A percentile compares a stretch with the other conserved stretches of the same genome.
Evolutionary conservation across 768 basidiomycete species (phyloP).

Genomic region (Tremella fuciformis): DNA sequence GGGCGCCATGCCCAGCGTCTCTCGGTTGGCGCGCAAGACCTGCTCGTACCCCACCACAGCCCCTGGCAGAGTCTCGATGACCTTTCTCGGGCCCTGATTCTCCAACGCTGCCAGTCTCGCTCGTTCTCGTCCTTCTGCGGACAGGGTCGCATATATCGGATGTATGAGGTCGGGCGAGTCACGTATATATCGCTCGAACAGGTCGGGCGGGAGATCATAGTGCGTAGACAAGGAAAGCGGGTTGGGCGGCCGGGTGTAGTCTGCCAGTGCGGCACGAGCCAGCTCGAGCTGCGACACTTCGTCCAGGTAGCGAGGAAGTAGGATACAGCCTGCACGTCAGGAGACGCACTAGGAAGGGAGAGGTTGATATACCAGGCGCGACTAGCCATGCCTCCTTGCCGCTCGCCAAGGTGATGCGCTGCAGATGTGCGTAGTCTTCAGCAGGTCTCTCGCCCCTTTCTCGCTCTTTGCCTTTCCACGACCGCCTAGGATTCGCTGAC

Average conservation of each 20-base stretch:
- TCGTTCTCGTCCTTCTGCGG: not conserved
- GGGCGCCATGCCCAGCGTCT: constrained; percentile 59
- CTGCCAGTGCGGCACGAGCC: constrained; percentile 67
- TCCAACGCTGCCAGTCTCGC: not conserved
- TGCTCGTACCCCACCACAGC: constrained; percentile 59
- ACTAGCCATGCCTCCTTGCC: constrained; percentile 36
- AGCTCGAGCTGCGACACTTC: constrained; percentile 65
- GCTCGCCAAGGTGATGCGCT: constrained; percentile 16
- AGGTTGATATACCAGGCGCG: constrained; percentile 33
- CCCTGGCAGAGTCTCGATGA: constrained; percentile 71
- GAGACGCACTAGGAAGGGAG: not conserved
- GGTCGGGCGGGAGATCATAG: constrained; percentile 70
- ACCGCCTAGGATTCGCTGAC: not conserved
- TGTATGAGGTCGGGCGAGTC: constrained; percentile 26
- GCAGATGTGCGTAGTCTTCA: constrained; percentile 13
- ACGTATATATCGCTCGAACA: constrained; percentile 65
- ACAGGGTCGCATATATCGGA: constrained; percentile 16
- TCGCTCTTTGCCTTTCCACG: constrained; percentile 33
- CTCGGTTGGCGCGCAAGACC: constrained; percentile 62
- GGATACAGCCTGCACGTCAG: constrained; percentile 67
- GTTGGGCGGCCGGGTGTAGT: constrained; percentile 76
- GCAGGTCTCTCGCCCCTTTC: constrained; percentile 23
- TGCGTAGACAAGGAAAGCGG: constrained; percentile 87
- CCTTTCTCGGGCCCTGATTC: constrained; percentile 21
- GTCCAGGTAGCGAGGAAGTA: constrained; percentile 73